Conservation (phyloP, 129 eudicot species). For the Apium graveolens region DNA sequence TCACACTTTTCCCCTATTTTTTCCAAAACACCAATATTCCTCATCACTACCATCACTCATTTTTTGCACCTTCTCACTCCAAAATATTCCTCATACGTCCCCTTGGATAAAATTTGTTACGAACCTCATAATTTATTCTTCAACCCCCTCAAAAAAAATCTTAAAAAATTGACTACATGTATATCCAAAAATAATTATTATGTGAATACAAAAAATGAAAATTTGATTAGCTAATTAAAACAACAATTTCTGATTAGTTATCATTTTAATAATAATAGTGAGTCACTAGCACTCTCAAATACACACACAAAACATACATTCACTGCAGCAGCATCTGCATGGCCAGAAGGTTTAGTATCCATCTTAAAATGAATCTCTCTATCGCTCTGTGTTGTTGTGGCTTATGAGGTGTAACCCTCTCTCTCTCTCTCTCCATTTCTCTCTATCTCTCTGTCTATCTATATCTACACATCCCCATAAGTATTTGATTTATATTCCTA, state of each 20-base stretch:
- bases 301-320: not conserved
- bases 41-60: not conserved
- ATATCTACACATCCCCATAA: not conserved
- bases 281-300: not conserved
- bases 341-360: constrained; percentile 19
- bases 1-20: not conserved
- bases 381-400: not conserved
- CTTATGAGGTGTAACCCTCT: constrained; percentile 21
- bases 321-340: constrained; percentile 23
- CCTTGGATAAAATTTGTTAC: not conserved
- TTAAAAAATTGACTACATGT: not conserved
- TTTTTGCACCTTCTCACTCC: too few species aligned
- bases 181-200: not conserved
- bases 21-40: not conserved
- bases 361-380: not conserved
- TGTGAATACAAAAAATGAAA: too few species aligned
- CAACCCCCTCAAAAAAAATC: not conserved
- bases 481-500: not conserved
- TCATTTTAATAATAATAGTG: not conserved
- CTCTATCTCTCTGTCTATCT: not conserved
- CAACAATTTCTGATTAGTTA: not conserved
- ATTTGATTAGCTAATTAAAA: not conserved
- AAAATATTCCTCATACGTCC: not conserved
- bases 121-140: not conserved
- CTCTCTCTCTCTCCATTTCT: not conserved